A percentile compares a stretch with the other conserved stretches of the same genome.
These are phyloP conservation scores for Rhodotorula sp. DNA, from an alignment of 1,284 basidiomycete species.

Conservation along the genomic window DNA sequence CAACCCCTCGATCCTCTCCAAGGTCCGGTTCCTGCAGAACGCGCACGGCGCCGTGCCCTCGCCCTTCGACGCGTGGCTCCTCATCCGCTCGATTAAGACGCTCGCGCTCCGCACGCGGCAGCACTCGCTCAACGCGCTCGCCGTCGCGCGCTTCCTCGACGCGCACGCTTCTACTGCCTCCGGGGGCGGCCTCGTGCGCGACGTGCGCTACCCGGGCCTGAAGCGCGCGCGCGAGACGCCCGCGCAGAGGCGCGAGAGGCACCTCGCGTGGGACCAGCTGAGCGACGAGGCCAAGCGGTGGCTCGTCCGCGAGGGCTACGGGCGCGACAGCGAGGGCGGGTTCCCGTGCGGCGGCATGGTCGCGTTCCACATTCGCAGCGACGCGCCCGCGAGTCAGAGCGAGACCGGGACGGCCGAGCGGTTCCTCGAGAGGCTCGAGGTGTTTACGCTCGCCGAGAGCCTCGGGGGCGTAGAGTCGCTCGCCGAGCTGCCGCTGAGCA, in stretches of 20 bases:
- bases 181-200: constrained; percentile 61
- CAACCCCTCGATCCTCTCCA: constrained; percentile 55
- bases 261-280: constrained; percentile 64
- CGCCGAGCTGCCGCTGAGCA: constrained; percentile 48
- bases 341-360: constrained; percentile 89
- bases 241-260: constrained; percentile 35
- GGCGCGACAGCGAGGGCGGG: constrained; percentile 51
- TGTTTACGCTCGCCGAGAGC: constrained; percentile 86
- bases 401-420: constrained; percentile 54
- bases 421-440: constrained; percentile 67
- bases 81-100: constrained; percentile 80
- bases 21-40: constrained; percentile 87
- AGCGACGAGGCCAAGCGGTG: constrained; percentile 53
- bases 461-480: constrained; percentile 80
- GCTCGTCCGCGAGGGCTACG: constrained; percentile 42
- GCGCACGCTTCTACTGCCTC: constrained; percentile 20
- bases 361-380: constrained; percentile 58
- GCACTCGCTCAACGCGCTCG: constrained; percentile 80
- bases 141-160: constrained; percentile 68
- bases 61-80: constrained; percentile 87
- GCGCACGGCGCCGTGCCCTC: constrained; percentile 63
- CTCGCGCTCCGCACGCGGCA: constrained; percentile 77
- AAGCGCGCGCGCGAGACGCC: constrained; percentile 47
- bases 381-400: constrained; percentile 15
- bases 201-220: constrained; percentile 85